Evolutionary conservation across 2,329 filamentous ascomycete genomes (phyloP), one percentile per base, ranked within the genome.

Genomic region (Onygenales sp.): DNA sequence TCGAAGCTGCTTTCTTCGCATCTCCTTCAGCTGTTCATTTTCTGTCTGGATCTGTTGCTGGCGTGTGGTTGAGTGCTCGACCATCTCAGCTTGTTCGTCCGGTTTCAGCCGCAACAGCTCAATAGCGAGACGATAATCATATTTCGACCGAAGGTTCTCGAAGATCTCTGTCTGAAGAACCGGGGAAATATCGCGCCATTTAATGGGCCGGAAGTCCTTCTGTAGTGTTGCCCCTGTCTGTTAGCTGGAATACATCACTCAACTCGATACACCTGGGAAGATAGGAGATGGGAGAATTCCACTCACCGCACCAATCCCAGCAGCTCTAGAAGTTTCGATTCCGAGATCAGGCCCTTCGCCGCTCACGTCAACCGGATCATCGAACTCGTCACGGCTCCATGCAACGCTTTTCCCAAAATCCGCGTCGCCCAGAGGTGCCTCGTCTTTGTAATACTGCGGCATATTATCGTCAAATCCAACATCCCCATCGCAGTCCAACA

Each of bases 131-230:
- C 50, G 31, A 61, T 63, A 67, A 6, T 37, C 56, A 39, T 61
- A 54, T 3, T 44, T 31, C 11, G 60, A 53, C 27, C 65, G 49
- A 32, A 71, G 58, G 47, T 70, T 71, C 9, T 62, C 56, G 14
- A 65, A 53, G 11, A 72, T 71, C 49, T 72, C 69, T 3, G 65
- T 60, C 52, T 67, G 65, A 17, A 73, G 57, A 3, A 57, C 59
- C 13, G 56, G 57, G 13, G 61, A 58, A 5, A 73, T 55, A 39
- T 71, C 66, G 17, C 45, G 51, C 70, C 70, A 73, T 49, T 59
- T 40, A 8, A 63, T 63, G 34, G 61, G 46, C 4, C 50, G 45
- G 13, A 51, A 42, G 31, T 42, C 9, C 2, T 11, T 32, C 50
- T 49, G 40, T 31, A 27, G 21, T 27, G 21, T 14, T 32, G 11